Evolutionary conservation across 129 eudicot genomes (phyloP).

Genomic region (Mikania micrantha): DNA sequence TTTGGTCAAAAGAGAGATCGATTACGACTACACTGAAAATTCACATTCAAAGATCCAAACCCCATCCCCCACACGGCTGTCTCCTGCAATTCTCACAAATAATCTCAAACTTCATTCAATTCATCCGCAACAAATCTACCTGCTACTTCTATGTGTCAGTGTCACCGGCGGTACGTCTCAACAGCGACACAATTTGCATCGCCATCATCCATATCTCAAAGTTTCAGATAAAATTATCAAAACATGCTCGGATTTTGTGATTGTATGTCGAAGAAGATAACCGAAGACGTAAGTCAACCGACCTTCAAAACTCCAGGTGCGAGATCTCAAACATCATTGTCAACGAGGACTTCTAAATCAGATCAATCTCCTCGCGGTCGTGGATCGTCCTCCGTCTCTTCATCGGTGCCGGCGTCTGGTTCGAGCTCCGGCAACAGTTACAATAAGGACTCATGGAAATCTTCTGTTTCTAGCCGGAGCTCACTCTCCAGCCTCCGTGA

Average conservation of each 20-base stretch:
- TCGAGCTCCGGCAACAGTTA: conserved; percentile 29
- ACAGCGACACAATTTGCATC: neutral
- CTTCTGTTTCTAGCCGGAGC: conserved; percentile 36
- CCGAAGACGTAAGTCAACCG: conserved; percentile 15
- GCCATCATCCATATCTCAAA: neutral
- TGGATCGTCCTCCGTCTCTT: conserved; percentile 11
- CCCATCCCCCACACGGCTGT: too few relatives aligned
- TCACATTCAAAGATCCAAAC: too few relatives aligned
- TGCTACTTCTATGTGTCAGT: too few relatives aligned
- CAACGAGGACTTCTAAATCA: conserved; percentile 12
- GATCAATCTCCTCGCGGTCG: conserved; percentile 6
- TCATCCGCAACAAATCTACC: too few relatives aligned
- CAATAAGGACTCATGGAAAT: conserved; percentile 40
- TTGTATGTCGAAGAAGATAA: conserved; percentile 42
- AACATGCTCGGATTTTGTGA: conserved; percentile 4
- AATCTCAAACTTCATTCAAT: neutral
- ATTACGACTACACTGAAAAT: too few relatives aligned
- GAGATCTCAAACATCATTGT: conserved; percentile 2
- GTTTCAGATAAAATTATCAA: neutral
- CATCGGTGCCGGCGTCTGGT: conserved; percentile 10
- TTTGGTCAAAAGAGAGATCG: too few relatives aligned
- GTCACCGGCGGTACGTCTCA: neutral
- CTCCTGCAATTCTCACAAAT: too few relatives aligned
- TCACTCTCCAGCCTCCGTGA: conserved; percentile 64
- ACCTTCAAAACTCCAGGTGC: neutral